phyloP scores from a whole-genome alignment of 371 early-diverging fungal genomes.

The Thermomucor indicae-seudaticae region DNA sequence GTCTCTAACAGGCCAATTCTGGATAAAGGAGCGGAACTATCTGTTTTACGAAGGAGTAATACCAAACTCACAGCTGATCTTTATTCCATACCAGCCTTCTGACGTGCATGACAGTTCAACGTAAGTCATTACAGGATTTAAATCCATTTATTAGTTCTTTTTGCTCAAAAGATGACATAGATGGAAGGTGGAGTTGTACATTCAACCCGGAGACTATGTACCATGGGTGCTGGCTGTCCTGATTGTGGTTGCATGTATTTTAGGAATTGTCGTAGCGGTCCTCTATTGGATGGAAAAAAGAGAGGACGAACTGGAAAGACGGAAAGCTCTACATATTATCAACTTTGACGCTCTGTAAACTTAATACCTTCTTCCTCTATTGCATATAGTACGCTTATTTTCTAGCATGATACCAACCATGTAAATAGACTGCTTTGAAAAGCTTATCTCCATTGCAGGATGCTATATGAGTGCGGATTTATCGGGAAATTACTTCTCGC shows the following conservation, averaged over 20 bases:
- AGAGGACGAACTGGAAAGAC: slow-evolving; percentile 74
- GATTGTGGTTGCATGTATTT: slow-evolving; percentile 52
- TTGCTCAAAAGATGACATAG: no score
- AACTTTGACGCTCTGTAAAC: slow-evolving; percentile 88
- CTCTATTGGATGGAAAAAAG: slow-evolving; percentile 77
- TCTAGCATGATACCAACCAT: no score
- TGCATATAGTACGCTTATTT: no score
- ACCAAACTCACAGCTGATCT: slow-evolving; percentile 89
- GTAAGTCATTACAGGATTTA: slow-evolving; percentile 5
- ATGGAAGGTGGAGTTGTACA: slow-evolving; percentile 84
- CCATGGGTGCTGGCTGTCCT: slow-evolving; percentile 74
- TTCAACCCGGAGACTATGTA: slow-evolving; percentile 80
- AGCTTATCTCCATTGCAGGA: no score
- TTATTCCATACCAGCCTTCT: slow-evolving; percentile 77
- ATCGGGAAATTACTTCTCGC: no score
- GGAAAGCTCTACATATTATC: slow-evolving; percentile 73
- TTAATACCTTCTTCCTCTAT: neutral
- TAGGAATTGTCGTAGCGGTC: slow-evolving; percentile 65
- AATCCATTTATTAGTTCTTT: neutral
- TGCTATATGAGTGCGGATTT: no score
- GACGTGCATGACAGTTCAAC: slow-evolving; percentile 45
- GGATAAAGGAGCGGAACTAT: slow-evolving; percentile 27
- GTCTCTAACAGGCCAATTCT: neutral
- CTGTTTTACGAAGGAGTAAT: slow-evolving; percentile 79
- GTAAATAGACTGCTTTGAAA: no score